Conservation (phyloP, 352 stramenopile genomes). For the Thalassiosira mediterranea region DNA sequence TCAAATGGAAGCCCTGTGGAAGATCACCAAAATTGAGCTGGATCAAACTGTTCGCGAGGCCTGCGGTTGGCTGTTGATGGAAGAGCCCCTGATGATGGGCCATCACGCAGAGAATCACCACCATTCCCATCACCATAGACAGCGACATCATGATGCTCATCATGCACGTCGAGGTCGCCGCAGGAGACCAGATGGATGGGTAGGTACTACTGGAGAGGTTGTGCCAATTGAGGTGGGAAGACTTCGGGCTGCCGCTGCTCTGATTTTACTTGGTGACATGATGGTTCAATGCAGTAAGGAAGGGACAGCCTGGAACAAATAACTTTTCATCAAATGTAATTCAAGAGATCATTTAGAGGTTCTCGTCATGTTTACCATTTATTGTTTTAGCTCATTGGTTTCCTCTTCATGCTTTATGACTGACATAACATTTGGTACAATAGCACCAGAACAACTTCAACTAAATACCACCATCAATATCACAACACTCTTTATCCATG, state of each 20-base stretch:
- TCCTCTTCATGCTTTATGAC: too few species aligned
- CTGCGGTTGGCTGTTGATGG: constrained; percentile 61
- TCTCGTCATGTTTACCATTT: too few species aligned
- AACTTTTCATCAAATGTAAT: too few species aligned
- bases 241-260: constrained; percentile 58
- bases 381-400: too few species aligned
- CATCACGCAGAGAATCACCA: not conserved
- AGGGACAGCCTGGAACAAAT: constrained; percentile 61
- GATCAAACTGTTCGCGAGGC: constrained; percentile 65
- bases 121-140: not conserved
- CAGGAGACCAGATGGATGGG: constrained; percentile 55
- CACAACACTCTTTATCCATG: too few species aligned
- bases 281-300: constrained; percentile 77
- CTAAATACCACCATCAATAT: too few species aligned
- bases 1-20: constrained; percentile 80
- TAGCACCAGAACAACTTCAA: too few species aligned
- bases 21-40: constrained; percentile 79
- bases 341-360: too few species aligned
- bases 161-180: not conserved
- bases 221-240: constrained; percentile 59
- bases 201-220: constrained; percentile 42
- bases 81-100: not conserved
- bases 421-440: too few species aligned
- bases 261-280: constrained; percentile 74
- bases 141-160: not conserved